Percentiles rank a stretch among this genome's conserved stretches.
Conservation (phyloP, 2,329 filamentous ascomycete genomes). For the Alternaria sp. region DNA sequence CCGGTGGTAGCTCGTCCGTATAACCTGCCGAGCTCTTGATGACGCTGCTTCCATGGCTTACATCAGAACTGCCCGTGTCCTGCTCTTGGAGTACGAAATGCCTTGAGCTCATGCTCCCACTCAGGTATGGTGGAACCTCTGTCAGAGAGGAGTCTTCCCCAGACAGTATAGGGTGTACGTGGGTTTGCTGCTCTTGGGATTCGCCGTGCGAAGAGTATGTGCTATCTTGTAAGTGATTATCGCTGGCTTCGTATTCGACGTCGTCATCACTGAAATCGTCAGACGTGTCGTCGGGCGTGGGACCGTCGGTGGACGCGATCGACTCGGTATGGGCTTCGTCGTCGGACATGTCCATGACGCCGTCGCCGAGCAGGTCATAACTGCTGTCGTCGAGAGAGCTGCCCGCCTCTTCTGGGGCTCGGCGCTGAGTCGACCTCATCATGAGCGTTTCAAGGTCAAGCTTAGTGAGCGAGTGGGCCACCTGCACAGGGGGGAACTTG, state of each 20-base stretch:
- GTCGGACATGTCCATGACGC: constrained; percentile 41
- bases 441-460: constrained; percentile 45
- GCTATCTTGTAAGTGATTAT: constrained; percentile 22
- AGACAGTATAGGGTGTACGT: constrained; percentile 20
- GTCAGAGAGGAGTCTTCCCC: constrained; percentile 40
- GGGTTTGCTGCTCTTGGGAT: constrained; percentile 19
- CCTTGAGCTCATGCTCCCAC: constrained; percentile 26
- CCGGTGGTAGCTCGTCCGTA: constrained; percentile 27
- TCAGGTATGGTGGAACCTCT: constrained; percentile 33
- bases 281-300: constrained; percentile 44
- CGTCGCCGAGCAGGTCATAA: constrained; percentile 44
- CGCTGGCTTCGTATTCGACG: constrained; percentile 35
- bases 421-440: constrained; percentile 42
- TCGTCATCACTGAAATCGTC: constrained; percentile 40
- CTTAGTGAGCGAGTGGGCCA: constrained; percentile 38
- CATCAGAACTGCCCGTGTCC: constrained; percentile 10
- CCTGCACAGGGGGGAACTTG: constrained; percentile 40
- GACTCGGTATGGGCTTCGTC: constrained; percentile 49
- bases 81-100: constrained; percentile 38
- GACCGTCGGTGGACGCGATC: constrained; percentile 43
- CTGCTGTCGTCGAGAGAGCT: constrained; percentile 46
- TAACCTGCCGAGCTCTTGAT: constrained; percentile 33
- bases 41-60: constrained; percentile 26
- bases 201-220: constrained; percentile 30
- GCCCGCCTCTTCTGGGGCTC: constrained; percentile 30